Base-by-base conservation (phyloP, 495 filamentous ascomycete genomes). In the Penicillium psychrofluorescens region DNA sequence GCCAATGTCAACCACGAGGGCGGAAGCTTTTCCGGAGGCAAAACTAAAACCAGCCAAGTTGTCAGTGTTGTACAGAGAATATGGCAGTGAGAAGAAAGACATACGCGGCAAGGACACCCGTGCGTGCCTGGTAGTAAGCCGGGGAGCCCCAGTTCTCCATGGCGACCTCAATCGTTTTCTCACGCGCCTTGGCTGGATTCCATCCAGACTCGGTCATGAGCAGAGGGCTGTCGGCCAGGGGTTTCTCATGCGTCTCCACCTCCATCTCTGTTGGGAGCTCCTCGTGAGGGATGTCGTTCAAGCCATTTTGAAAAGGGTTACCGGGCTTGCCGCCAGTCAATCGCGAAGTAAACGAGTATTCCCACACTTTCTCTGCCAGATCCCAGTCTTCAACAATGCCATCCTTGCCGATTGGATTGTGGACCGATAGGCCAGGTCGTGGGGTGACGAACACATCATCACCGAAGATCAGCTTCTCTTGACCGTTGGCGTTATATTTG, bases 331-430 rank as follows among this genome's bases (percentile, higher is more conserved):
- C 70, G 59, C 74, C 81, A n/a, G 75, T 91, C 51, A 85, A 79
- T 58, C 80, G 80, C 53, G 79, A 94, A 53, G 76, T 89, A 63
- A 86, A 87, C 48, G 79, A 83, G 64, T 79, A 90, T 59, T 95
- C 88, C 92, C 91, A 97, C 16, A 97, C 60, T 61, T 81, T 83
- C 41, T 86, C 80, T 15, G 90, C 92, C 43, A 82, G 83, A 46
- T 97, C 94, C 92, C 92, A 97, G 63, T 98, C 91, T 63, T 94
- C 87, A 39, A 97, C 94, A 28, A 86, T 78, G 49, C 90, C 89
- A 62, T 97, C 91, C 55, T 81, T 79, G 53, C 78, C 80, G 76
- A 95, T 90, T 48, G 91, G 88, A 62, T 97, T 97, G 59, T 80
- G 77, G 45, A 96, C 79, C 39, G 92, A 84, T 56, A 95, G 70